Base-by-base conservation (phyloP, 106 monocot species). In the Iris macrosiphon region DNA sequence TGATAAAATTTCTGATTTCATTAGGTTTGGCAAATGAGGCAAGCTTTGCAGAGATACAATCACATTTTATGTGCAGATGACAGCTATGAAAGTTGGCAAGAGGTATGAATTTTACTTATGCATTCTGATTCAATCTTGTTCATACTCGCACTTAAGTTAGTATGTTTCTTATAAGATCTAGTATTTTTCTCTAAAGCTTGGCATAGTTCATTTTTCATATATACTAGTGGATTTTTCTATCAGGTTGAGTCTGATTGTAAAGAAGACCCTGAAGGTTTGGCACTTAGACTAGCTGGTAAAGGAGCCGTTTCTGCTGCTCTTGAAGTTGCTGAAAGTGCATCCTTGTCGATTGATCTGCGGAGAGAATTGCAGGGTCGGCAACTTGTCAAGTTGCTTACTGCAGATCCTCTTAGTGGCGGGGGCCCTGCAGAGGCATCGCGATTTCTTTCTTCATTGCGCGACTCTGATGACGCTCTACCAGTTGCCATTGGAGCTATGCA, bases 401-500 rank as follows among this genome's bases (percentile, higher is more conserved):
- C 81, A 37, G 89, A 95, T 67, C 94, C 94, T 61, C 81, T 94
- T 53, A 89, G 71, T 79, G 94, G 94, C 59, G 94, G 94, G 17
- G 94, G 94, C 24, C 94, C 94, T 24, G 94, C 88, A 20, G 78
- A 80, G 49, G 94, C 94, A 46, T 88, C 94, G 59, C 67, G 84
- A 55, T 94, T 94, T 84, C 78, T 94, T 65, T 88, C 94, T 64
- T 76, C 84, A 49, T 73, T 95, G 40, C 64, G 66, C 61, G 89
- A 85, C 50, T 89, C 94, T 56, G 75, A 89, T 74, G 94, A 95
- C 71, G 88, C 94, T 32, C 66, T 95, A 58, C 89, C 94, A 49
- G 94, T 89, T 55, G 94, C 94, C 14, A 74, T 95, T 67, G 81
- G 85, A 64, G 94, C 94, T 52, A 95, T 95, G 94, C 72, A 85